Conservation (phyloP, 23 red algal genomes). For the Agarophyton chilense region DNA sequence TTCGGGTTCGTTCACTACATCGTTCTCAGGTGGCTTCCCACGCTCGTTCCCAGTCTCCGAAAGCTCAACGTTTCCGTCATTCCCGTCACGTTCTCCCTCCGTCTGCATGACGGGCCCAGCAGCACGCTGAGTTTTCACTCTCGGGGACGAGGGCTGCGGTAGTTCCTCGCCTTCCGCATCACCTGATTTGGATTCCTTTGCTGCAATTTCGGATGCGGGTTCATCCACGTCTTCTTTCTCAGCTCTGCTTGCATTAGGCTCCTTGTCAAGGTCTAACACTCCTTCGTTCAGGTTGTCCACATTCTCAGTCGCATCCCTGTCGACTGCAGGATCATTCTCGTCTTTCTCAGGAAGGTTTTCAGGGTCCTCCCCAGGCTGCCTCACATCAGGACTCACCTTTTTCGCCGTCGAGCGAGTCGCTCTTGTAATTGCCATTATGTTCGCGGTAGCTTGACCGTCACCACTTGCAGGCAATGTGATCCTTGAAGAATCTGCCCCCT, state of each 20-base stretch:
- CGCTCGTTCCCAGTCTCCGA: background rate
- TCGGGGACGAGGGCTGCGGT: background rate
- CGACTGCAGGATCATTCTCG: background rate
- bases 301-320: background rate
- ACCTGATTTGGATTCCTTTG: background rate
- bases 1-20: background rate
- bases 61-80: background rate
- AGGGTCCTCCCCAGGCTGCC: background rate
- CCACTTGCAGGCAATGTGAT: too few species aligned
- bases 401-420: background rate
- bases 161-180: background rate
- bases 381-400: background rate
- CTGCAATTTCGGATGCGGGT: background rate
- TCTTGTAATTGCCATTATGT: background rate
- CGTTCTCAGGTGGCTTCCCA: background rate
- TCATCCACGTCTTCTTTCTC: background rate
- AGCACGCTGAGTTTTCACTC: background rate
- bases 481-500: background rate
- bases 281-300: background rate
- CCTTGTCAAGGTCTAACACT: background rate
- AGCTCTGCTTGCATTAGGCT: background rate
- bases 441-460: background rate
- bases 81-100: background rate
- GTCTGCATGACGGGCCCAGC: background rate
- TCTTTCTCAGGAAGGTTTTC: background rate